Percentiles rank a stretch among this genome's conserved stretches.
These are phyloP conservation scores for Curvularia sp. DNA, from an alignment of 2,329 filamentous ascomycete genomes.

Conservation along the genomic window DNA sequence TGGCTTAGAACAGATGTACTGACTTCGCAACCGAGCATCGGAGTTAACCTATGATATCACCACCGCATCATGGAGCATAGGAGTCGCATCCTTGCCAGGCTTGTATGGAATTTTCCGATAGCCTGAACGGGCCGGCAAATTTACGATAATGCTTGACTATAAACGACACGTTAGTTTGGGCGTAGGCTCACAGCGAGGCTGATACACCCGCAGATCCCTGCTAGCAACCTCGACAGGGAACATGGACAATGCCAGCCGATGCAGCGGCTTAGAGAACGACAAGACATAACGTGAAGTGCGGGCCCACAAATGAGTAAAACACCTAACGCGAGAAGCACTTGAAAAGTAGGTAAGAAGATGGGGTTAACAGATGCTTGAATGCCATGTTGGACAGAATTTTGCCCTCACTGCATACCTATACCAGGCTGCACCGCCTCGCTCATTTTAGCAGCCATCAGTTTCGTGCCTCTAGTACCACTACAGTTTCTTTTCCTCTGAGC, in stretches of 20 bases:
- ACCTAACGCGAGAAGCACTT: background rate
- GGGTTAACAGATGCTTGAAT: background rate
- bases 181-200: constrained; percentile 5
- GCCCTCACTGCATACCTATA: background rate
- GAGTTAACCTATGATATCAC: background rate
- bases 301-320: background rate
- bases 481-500: background rate
- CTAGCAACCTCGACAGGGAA: background rate
- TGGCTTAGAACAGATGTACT: background rate
- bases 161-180: background rate
- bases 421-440: constrained; percentile 5
- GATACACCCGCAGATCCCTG: background rate
- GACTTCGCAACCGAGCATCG: background rate
- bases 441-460: background rate
- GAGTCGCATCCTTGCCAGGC: background rate
- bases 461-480: constrained; percentile 1
- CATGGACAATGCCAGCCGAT: background rate
- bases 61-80: background rate
- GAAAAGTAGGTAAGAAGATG: background rate
- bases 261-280: background rate
- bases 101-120: background rate
- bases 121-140: background rate
- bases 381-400: background rate
- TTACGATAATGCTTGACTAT: background rate
- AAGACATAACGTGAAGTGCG: background rate